These are phyloP conservation scores for Udeniomyces megalosporus DNA, from an alignment of 768 basidiomycete genomes.

Conservation along the genomic window DNA sequence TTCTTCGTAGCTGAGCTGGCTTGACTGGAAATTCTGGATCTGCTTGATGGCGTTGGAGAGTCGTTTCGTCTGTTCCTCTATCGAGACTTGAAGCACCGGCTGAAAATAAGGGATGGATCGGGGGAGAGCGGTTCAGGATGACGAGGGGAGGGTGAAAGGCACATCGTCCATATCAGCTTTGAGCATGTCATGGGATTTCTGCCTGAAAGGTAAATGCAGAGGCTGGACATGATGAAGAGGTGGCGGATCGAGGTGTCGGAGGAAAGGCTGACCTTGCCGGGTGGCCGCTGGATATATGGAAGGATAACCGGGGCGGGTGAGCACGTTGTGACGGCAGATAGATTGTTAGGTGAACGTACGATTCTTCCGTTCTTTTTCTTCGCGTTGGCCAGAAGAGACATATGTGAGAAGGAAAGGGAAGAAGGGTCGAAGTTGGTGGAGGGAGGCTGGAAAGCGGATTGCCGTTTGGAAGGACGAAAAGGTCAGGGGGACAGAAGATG, in stretches of 20 bases:
- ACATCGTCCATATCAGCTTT: neutral
- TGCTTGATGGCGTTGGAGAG: conserved; percentile 72
- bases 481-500: too few species aligned
- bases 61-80: conserved; percentile 1
- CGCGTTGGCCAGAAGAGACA: too few species aligned
- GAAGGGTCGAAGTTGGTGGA: too few species aligned
- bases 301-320: too few species aligned
- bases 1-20: conserved; percentile 77
- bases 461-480: too few species aligned
- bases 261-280: neutral
- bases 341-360: too few species aligned
- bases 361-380: too few species aligned
- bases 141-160: neutral
- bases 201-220: neutral
- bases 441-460: too few species aligned
- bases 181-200: neutral
- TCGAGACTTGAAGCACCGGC: neutral
- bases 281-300: neutral
- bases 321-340: too few species aligned
- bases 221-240: neutral
- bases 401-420: too few species aligned
- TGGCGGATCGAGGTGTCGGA: neutral
- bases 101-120: too few species aligned
- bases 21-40: conserved; percentile 87
- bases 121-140: neutral